phyloP scores from a whole-genome alignment of 2,329 filamentous ascomycete genomes.

The Talaromyces sp. region DNA sequence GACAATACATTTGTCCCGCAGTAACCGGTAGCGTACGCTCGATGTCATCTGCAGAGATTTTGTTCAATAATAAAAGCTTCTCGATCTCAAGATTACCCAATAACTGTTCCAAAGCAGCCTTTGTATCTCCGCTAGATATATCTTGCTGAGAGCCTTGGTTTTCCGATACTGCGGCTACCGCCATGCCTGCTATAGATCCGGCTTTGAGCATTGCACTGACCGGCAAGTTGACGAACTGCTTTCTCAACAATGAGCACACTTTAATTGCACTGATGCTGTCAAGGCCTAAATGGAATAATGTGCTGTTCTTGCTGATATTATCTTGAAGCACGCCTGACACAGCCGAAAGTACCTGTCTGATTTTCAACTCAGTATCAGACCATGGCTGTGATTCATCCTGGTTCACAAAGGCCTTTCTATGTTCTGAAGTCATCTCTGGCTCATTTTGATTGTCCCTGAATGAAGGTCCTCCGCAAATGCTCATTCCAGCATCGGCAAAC shows the following conservation, averaged over 20 bases:
- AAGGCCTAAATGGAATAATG: conserved; percentile 78
- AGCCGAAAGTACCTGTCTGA: conserved; percentile 47
- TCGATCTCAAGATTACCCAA: conserved; percentile 34
- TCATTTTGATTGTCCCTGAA: conserved; percentile 18
- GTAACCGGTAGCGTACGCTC: conserved; percentile 64
- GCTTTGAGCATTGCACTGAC: conserved; percentile 70
- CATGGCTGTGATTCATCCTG: conserved; percentile 21
- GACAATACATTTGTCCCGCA: conserved; percentile 76
- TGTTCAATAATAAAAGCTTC: background rate
- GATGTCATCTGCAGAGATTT: conserved; percentile 46
- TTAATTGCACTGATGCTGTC: conserved; percentile 93
- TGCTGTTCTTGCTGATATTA: conserved; percentile 59
- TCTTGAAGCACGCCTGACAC: conserved; percentile 60
- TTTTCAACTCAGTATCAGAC: conserved; percentile 34
- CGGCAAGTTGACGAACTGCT: conserved; percentile 56
- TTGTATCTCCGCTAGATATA: conserved; percentile 19
- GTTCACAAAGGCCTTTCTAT: background rate
- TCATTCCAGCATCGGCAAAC: conserved; percentile 52
- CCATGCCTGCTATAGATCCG: conserved; percentile 64
- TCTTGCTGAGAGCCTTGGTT: conserved; percentile 12
- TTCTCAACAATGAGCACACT: conserved; percentile 67
- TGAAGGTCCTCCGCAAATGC: conserved; percentile 60
- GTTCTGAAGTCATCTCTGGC: background rate
- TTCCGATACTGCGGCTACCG: conserved; percentile 29
- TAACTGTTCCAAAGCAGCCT: conserved; percentile 24